These are phyloP conservation scores for Blastobotrys malaysiensis DNA, from an alignment of 1,139 yeast genomes.

Conservation along the genomic window DNA sequence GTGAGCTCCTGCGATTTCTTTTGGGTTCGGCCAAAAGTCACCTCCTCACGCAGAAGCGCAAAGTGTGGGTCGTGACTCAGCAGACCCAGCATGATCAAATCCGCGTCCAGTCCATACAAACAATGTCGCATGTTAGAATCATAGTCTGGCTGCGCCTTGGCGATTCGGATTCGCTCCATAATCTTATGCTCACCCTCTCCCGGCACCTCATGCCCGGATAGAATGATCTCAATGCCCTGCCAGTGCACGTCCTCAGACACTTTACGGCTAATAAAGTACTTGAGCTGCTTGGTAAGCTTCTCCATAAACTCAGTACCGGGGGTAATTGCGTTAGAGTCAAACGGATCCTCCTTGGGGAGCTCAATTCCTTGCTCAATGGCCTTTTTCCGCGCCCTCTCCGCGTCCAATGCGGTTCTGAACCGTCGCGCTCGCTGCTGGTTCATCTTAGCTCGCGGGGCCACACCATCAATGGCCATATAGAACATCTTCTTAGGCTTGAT, in stretches of 20 bases:
- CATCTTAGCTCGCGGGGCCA: constrained; percentile 99
- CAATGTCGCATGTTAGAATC: constrained; percentile 89
- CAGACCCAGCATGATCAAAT: constrained; percentile 89
- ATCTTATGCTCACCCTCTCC: constrained; percentile 99
- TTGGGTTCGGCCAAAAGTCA: constrained; percentile 63
- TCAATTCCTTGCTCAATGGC: constrained; percentile 49
- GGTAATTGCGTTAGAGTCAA: constrained; percentile 88
- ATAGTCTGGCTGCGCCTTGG: constrained; percentile 79
- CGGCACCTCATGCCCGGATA: constrained; percentile 95
- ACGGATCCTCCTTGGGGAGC: constrained; percentile 53
- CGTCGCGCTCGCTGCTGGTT: constrained; percentile 98
- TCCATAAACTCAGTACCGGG: constrained; percentile 99
- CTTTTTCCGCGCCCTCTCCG: constrained; percentile 47
- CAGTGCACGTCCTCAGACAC: constrained; percentile 84
- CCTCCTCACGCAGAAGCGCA: constrained; percentile 92
- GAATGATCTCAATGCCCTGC: constrained; percentile 76
- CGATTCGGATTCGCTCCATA: constrained; percentile 86
- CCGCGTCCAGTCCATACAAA: constrained; percentile 96
- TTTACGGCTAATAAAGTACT: constrained; percentile 89
- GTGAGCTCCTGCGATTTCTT: constrained; percentile 52
- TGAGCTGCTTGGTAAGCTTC: constrained; percentile 69
- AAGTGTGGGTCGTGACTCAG: constrained; percentile 97
- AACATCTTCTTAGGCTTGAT: constrained; percentile 83
- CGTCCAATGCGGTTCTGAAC: constrained; percentile 92
- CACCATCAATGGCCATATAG: constrained; percentile 98